phyloP scores from a whole-genome alignment of 78 protist species.

The Mastigamoeba balamuthi region DNA sequence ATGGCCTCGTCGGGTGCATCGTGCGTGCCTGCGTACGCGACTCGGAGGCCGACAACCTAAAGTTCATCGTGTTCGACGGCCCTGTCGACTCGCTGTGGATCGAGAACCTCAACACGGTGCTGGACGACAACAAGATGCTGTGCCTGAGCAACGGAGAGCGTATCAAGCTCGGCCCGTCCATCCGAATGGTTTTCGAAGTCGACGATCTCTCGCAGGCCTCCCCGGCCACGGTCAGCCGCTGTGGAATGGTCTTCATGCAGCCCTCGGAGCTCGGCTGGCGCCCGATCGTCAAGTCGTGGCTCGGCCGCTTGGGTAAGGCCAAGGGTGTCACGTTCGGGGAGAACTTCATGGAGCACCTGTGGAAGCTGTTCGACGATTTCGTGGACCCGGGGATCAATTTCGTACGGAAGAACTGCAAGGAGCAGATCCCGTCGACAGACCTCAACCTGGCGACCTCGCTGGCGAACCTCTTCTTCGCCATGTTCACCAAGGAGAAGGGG shows the following conservation, averaged over 20 bases:
- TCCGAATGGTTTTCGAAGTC: too few species aligned
- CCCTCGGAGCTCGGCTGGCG: constrained; percentile 30
- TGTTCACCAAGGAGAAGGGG: background rate
- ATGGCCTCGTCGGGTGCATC: constrained; percentile 77
- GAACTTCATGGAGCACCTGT: background rate
- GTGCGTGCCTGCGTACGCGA: constrained; percentile 60
- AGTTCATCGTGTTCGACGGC: constrained; percentile 80
- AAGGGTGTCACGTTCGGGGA: background rate
- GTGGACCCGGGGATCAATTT: background rate
- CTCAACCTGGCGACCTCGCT: background rate
- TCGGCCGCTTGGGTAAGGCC: background rate
- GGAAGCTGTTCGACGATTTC: constrained; percentile 3
- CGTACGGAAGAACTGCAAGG: background rate
- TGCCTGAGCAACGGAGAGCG: constrained; percentile 80
- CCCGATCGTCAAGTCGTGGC: background rate
- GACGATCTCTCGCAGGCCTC: constrained; percentile 83
- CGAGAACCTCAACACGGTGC: constrained; percentile 89
- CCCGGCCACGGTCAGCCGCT: constrained; percentile 79
- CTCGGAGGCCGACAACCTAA: too few species aligned
- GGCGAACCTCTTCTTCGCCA: background rate
- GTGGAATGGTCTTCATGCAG: constrained; percentile 80
- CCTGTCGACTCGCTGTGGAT: constrained; percentile 94
- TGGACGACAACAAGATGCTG: constrained; percentile 92
- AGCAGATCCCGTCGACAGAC: background rate
- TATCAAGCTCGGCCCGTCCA: constrained; percentile 67